These are phyloP conservation scores for Picochlorum sp. DNA, from an alignment of 139 green algal species.

Conservation along the genomic window DNA sequence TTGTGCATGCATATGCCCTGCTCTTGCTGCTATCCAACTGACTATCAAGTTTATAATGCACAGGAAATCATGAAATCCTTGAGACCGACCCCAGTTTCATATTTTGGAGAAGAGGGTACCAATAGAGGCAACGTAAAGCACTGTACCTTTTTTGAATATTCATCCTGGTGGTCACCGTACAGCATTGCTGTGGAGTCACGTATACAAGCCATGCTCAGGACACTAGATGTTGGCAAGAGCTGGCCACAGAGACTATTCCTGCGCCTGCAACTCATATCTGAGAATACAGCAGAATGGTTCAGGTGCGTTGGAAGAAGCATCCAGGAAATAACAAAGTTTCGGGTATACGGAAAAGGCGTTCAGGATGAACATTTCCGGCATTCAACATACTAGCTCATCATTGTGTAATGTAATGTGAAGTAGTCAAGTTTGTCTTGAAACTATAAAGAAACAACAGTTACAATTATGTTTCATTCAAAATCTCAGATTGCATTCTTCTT, in stretches of 20 bases:
- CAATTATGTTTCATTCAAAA: not conserved
- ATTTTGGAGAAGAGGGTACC: not conserved
- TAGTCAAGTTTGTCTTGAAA: not conserved
- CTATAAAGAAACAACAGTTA: not conserved
- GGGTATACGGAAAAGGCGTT: not conserved
- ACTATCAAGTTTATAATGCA: not conserved
- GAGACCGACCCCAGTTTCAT: not conserved
- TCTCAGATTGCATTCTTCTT: not conserved
- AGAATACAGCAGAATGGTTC: not conserved
- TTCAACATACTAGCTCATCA: too few relatives aligned
- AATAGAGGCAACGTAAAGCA: slow-evolving; percentile 3
- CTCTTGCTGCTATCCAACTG: not conserved
- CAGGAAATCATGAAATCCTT: not conserved
- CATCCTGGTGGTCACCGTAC: not conserved
- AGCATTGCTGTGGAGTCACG: not conserved
- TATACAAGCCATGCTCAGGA: not conserved
- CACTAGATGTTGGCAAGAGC: not conserved
- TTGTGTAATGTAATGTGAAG: not conserved
- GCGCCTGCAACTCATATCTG: not conserved
- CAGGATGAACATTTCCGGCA: too few relatives aligned
- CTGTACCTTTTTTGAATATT: slow-evolving; percentile 7
- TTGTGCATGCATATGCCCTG: not conserved
- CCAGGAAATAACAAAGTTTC: not conserved
- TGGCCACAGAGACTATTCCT: not conserved
- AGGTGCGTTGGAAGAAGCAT: not conserved